Conservation (phyloP, 164 flowering plant genomes). For the Macadamia tetraphylla region DNA sequence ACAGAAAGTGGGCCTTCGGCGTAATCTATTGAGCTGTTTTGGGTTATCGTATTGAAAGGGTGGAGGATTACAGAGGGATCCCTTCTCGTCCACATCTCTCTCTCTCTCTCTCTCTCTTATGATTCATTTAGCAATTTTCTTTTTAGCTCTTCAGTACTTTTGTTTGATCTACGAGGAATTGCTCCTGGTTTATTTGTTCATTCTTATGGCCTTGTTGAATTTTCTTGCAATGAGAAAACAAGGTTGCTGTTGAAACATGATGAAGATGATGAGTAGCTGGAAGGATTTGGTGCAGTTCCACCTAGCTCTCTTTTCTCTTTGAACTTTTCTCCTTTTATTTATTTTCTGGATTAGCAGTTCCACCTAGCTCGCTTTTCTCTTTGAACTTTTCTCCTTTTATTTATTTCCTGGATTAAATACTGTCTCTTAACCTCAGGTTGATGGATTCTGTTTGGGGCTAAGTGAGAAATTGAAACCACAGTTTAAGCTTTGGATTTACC, state of each 20-base stretch:
- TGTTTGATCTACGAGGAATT: not conserved
- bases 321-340: not conserved
- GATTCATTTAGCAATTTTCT: not conserved
- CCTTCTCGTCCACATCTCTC: constrained; percentile 27
- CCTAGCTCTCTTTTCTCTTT: not conserved
- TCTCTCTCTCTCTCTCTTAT: not conserved
- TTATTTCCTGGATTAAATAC: not conserved
- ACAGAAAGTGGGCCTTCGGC: constrained; percentile 40
- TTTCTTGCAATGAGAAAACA: constrained; percentile 9
- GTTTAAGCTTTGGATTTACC: not conserved
- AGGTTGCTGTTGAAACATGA: not conserved
- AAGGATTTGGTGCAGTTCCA: constrained; percentile 11
- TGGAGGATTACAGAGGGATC: constrained; percentile 20
- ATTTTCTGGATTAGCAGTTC: not conserved
- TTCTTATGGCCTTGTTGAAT: constrained; percentile 5
- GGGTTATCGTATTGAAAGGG: constrained; percentile 16
- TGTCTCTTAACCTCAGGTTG: not conserved
- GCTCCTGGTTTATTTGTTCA: not conserved
- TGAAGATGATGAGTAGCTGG: constrained; percentile 1
- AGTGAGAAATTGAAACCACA: not conserved
- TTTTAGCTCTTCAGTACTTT: not conserved
- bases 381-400: not conserved
- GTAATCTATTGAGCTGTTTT: constrained; percentile 14
- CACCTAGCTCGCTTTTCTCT: no score
- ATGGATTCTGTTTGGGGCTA: no score